Evolutionary conservation across 176 grass and related monocot genomes (phyloP), one percentile per base, ranked within the genome.

Genomic region (Elymus sibiricus): DNA sequence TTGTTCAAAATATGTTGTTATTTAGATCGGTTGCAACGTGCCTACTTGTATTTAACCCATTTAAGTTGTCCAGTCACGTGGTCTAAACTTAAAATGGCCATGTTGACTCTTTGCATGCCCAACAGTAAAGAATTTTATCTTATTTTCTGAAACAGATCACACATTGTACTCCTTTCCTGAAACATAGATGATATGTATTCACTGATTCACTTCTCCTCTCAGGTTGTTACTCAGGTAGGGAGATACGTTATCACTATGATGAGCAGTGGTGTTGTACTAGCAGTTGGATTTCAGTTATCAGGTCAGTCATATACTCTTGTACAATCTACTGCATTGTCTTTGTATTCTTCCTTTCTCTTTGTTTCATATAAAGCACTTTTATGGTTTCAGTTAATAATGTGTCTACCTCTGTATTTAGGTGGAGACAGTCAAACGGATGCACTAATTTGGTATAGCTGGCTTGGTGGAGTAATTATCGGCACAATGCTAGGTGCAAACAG

Each of bases 391-490:
- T 87, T 85, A 66, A 68, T 68, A 63, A 68, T 76, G 13, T 24
- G 10, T 22, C 32, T 32, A 79, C 75, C 53, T 42, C 13, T 70
- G 59, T 49, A 43, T 27, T 76, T 78, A 99, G 97, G 97, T 55
- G 94, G 92, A 63, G 92, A 99, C 77, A 89, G 86, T 85, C 88
- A 94, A 81, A 93, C 95, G 86, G 86, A 97, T 31, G 91, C 83
- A 44, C 85, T 99, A 43, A 97, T 99, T 85, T 99, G 97, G 97
- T 99, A 99, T 89, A 94, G 97, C 90, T 99, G 97, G 97, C 90
- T 99, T 60, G 97, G 97, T 37, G 97, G 97, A 40, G 85, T 99
- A 88, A 97, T 99, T 69, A 96, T 97, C 12, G 97, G 97, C 59
- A 91, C 97, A 37, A 99, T 99, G 97, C 87, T 94, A 73, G 97